Evolutionary conservation across 345 rosid species (phyloP).

Genomic region (Brassica cretica): DNA sequence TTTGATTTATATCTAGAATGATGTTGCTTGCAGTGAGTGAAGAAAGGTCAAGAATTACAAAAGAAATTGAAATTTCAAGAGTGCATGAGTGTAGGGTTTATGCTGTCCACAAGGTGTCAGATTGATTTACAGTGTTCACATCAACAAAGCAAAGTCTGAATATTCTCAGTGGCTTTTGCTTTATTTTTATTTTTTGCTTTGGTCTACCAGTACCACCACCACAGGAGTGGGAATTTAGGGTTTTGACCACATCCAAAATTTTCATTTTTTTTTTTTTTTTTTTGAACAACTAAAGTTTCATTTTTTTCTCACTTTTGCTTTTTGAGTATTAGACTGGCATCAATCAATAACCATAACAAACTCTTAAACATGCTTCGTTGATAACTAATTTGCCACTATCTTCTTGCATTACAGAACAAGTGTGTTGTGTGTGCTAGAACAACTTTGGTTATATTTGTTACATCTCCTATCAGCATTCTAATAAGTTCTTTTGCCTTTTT

Average conservation of each 20-base stretch:
- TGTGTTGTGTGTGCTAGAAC: neutral
- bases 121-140: slow-evolving; percentile 43
- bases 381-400: neutral
- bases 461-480: neutral
- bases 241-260: slow-evolving; percentile 29
- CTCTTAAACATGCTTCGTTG: neutral
- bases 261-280: slow-evolving; percentile 13
- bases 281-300: neutral
- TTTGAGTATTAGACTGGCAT: slow-evolving; percentile 2
- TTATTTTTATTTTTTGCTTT: slow-evolving; percentile 35
- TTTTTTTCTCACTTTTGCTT: slow-evolving; percentile 39
- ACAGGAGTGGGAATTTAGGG: slow-evolving; percentile 37
- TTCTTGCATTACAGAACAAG: slow-evolving; percentile 5
- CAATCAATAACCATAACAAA: neutral
- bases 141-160: slow-evolving; percentile 45
- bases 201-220: slow-evolving; percentile 33
- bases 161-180: slow-evolving; percentile 45
- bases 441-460: neutral
- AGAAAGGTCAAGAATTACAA: neutral
- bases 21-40: neutral
- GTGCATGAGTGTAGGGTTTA: slow-evolving; percentile 26
- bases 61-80: neutral
- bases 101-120: slow-evolving; percentile 43
- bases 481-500: neutral
- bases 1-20: neutral